phyloP scores from a whole-genome alignment of 257 asterid genomes.

The Solanum ossicruentum region DNA sequence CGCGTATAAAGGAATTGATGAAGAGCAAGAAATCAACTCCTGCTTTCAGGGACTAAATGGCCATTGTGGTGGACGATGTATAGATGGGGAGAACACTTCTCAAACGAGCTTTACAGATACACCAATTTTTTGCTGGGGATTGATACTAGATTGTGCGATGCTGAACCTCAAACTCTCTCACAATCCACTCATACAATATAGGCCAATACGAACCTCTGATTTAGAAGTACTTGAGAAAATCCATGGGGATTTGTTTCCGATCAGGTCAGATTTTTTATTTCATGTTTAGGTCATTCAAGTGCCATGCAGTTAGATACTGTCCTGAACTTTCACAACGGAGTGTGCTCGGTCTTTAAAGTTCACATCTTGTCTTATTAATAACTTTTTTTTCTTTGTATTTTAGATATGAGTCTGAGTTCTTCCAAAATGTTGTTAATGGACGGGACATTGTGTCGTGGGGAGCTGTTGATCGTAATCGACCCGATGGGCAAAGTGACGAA shows the following conservation, averaged over 20 bases:
- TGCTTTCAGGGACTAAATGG: slow-evolving; percentile 36
- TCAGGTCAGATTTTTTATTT: slow-evolving; percentile 43
- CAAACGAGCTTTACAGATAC: slow-evolving; percentile 14
- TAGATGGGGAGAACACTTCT: slow-evolving; percentile 50
- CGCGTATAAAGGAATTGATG: neutral
- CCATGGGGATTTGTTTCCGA: slow-evolving; percentile 80
- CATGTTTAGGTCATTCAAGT: neutral
- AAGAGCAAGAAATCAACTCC: neutral
- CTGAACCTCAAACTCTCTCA: slow-evolving; percentile 37
- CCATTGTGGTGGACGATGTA: slow-evolving; percentile 29
- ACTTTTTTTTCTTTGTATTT: neutral
- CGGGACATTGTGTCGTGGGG: slow-evolving; percentile 94
- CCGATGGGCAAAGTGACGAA: slow-evolving; percentile 54
- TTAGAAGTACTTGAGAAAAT: slow-evolving; percentile 58
- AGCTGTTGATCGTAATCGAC: slow-evolving; percentile 83
- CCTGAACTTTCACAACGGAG: neutral
- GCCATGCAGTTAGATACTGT: neutral
- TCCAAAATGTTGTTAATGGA: slow-evolving; percentile 82
- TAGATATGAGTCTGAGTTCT: slow-evolving; percentile 92
- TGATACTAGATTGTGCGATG: slow-evolving; percentile 44
- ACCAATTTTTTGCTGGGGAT: slow-evolving; percentile 47
- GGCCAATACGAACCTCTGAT: slow-evolving; percentile 72
- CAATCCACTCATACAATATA: slow-evolving; percentile 49
- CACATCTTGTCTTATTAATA: neutral
- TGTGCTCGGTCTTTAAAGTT: neutral